Base-by-base conservation (phyloP, 1,284 basidiomycete genomes). In the Ganoderma lucidum region DNA sequence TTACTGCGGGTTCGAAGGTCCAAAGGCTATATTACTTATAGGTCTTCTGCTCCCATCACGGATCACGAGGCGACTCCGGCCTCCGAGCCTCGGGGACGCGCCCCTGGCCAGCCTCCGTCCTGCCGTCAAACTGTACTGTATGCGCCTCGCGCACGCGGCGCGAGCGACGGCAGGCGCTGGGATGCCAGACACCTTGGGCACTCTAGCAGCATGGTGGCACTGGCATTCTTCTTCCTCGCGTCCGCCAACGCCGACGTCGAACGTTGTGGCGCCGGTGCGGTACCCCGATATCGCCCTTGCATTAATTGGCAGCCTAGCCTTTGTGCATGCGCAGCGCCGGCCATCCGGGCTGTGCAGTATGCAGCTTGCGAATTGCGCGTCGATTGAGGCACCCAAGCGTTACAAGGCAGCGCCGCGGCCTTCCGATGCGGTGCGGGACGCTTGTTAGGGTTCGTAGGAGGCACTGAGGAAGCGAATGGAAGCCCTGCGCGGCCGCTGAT, bases 181-280 rank as follows among this genome's bases (percentile, higher is more conserved):
- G 65, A 62, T 59, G 35, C 35, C 56, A 35, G 30, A 3, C 30
- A n/a, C n/a, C 39, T 41, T 41, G 39, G 12, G 35, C 35, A 59
- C 56, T 23, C 9, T 19, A 42, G 39, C 39, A n/a, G 59, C 59
- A 14, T 61, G 41, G 59, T 30, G 39, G 23, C n/a, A n/a, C 10
- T 42, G 39, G 23, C 37, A 14, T 6, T n/a, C 58, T 6, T n/a
- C 58, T 32, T 23, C 10, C 23, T n/a, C 58, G n/a, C 58, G 37
- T 6, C 37, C 35, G 37, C 37, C n/a, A 23, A 59, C 37, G 12
- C 17, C 30, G 45, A 35, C 60, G n/a, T 48, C 61, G 41, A 53
- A 55, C 48, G 12, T 51, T 51, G 48, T 60, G 66, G 66, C 56
- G 66, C 44, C 61, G 62, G 23, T 12, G 48, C 48, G 48, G 48